Conservation (phyloP, 805 yeast species). For the Naumovozyma baii region DNA sequence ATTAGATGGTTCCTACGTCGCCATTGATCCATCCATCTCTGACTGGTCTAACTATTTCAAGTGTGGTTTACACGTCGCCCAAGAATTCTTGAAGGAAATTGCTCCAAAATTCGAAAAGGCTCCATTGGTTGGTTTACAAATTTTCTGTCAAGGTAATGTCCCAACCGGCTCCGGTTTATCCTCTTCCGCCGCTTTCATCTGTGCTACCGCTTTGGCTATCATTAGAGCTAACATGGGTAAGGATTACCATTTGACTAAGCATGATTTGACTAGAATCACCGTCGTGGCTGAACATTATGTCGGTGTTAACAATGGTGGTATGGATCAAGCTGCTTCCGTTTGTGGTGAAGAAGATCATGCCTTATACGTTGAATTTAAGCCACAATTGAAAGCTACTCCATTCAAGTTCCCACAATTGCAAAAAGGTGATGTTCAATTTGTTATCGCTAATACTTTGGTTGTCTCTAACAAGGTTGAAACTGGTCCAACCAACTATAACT, state of each 20-base stretch:
- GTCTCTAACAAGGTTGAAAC: slow-evolving; percentile 59
- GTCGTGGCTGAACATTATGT: slow-evolving; percentile 60
- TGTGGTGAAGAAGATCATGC: slow-evolving; percentile 53
- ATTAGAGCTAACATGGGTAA: slow-evolving; percentile 43
- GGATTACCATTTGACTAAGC: slow-evolving; percentile 33
- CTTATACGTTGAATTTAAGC: slow-evolving; percentile 50
- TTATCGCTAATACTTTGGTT: slow-evolving; percentile 55
- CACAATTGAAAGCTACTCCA: slow-evolving; percentile 45
- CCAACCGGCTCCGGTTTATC: slow-evolving; percentile 68
- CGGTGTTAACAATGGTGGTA: slow-evolving; percentile 71
- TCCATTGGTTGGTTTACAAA: slow-evolving; percentile 39
- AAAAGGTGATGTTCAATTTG: slow-evolving; percentile 38
- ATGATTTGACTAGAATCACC: slow-evolving; percentile 48
- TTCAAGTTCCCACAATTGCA: slow-evolving; percentile 41
- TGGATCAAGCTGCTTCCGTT: slow-evolving; percentile 68
- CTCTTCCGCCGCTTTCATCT: slow-evolving; percentile 65
- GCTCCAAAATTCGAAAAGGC: slow-evolving; percentile 23
- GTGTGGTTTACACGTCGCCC: slow-evolving; percentile 55
- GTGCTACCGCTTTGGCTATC: slow-evolving; percentile 50
- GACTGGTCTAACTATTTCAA: slow-evolving; percentile 64
- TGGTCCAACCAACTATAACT: slow-evolving; percentile 58
- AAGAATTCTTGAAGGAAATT: slow-evolving; percentile 34
- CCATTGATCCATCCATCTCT: slow-evolving; percentile 41
- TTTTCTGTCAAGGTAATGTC: slow-evolving; percentile 52
- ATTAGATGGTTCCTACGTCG: slow-evolving; percentile 31